Evolutionary conservation across 768 basidiomycete species (phyloP).

Genomic region (Lactifluus subvellereus): DNA sequence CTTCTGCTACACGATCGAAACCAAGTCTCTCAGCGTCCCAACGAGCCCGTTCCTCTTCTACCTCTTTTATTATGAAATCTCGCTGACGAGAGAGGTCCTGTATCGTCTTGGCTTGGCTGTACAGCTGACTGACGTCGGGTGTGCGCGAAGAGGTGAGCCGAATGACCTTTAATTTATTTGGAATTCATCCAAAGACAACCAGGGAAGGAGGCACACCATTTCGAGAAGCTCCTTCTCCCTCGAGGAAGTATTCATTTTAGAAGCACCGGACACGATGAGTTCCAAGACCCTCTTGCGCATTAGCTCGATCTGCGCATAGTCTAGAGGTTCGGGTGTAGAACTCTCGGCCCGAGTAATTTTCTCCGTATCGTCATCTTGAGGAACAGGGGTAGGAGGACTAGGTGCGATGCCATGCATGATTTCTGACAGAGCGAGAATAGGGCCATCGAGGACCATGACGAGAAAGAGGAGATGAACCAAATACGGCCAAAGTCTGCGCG

Average conservation of each 20-base stretch:
- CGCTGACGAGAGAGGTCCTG: constrained; percentile 50
- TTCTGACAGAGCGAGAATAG: constrained; percentile 47
- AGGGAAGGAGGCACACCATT: constrained; percentile 43
- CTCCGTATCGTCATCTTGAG: constrained; percentile 26
- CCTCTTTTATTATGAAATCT: constrained; percentile 47
- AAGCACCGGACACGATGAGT: constrained; percentile 34
- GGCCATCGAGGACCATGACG: constrained; percentile 34
- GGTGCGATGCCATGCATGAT: constrained; percentile 51
- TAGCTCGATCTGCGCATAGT: constrained; percentile 41
- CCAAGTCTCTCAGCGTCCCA: constrained; percentile 59
- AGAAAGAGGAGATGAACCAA: constrained; percentile 22
- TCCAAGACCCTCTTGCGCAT: constrained; percentile 46
- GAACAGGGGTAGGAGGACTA: constrained; percentile 36
- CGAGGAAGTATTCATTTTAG: constrained; percentile 26
- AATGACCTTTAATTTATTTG: constrained; percentile 36
- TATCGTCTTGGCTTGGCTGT: constrained; percentile 59
- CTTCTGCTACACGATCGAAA: constrained; percentile 65
- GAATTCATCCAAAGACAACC: constrained; percentile 7
- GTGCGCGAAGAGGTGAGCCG: constrained; percentile 39
- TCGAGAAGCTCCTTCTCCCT: constrained; percentile 48
- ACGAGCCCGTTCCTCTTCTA: constrained; percentile 51
- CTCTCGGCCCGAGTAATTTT: constrained; percentile 24
- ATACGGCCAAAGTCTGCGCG: constrained; percentile 31
- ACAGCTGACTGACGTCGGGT: constrained; percentile 41
- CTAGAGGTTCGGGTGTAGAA: constrained; percentile 36